These are phyloP conservation scores for Plantago ovata DNA, from an alignment of 257 asterid species.

Conservation along the genomic window DNA sequence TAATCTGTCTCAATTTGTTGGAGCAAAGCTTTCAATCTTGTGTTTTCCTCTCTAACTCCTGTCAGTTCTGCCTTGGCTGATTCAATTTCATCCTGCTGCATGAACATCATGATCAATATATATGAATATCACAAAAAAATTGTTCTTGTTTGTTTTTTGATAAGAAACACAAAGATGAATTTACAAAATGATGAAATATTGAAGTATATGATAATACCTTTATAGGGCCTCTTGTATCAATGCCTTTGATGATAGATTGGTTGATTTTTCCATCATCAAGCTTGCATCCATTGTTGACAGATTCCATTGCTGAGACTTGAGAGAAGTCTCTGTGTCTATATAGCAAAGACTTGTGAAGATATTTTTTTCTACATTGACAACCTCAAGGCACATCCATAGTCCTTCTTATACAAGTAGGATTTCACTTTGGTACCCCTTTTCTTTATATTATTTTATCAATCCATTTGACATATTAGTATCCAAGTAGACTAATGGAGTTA, in stretches of 20 bases:
- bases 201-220: slow-evolving; percentile 20
- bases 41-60: slow-evolving; percentile 63
- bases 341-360: neutral
- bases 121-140: neutral
- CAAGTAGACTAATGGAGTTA: slow-evolving; percentile 4
- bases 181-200: neutral
- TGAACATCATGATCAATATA: neutral
- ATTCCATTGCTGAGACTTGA: slow-evolving; percentile 27
- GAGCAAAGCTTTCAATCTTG: slow-evolving; percentile 47
- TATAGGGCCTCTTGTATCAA: slow-evolving; percentile 7
- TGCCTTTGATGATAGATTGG: slow-evolving; percentile 9
- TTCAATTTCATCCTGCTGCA: slow-evolving; percentile 56
- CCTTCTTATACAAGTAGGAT: slow-evolving; percentile 20
- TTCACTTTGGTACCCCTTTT: neutral
- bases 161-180: too few species aligned
- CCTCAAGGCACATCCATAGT: slow-evolving; percentile 1
- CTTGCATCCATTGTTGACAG: slow-evolving; percentile 19
- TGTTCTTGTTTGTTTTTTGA: too few species aligned
- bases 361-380: neutral
- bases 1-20: slow-evolving; percentile 57
- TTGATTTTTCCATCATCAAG: slow-evolving; percentile 22
- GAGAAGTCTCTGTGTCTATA: slow-evolving; percentile 3
- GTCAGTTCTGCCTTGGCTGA: slow-evolving; percentile 42
- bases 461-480: slow-evolving; percentile 18
- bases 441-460: slow-evolving; percentile 1